Evolutionary conservation across 768 basidiomycete genomes (phyloP).

Genomic region (Boletus eberwhitei): DNA sequence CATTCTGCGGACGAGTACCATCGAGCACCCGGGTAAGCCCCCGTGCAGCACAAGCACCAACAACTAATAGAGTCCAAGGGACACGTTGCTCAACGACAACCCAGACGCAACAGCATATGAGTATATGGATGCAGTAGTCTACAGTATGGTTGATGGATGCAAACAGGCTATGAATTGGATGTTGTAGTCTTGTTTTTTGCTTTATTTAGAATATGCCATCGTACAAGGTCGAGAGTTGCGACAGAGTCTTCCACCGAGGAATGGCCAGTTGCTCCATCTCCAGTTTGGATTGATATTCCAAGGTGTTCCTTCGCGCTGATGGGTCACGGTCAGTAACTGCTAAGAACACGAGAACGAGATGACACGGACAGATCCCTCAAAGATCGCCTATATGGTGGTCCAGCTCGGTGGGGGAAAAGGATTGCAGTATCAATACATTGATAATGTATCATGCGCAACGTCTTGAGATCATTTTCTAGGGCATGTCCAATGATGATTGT

Average conservation of each 20-base stretch:
- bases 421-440: slow-evolving; percentile 84
- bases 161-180: slow-evolving; percentile 11
- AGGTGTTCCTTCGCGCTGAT: slow-evolving; percentile 78
- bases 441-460: slow-evolving; percentile 83
- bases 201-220: slow-evolving; percentile 74
- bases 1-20: background rate
- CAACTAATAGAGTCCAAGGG: background rate
- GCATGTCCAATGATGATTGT: slow-evolving; percentile 91
- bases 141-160: background rate
- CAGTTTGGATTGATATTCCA: slow-evolving; percentile 76
- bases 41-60: background rate
- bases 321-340: slow-evolving; percentile 7
- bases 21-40: background rate
- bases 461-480: slow-evolving; percentile 91
- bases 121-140: background rate
- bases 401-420: slow-evolving; percentile 82
- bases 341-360: background rate
- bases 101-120: background rate
- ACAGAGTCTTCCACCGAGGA: slow-evolving; percentile 88
- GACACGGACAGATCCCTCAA: slow-evolving; percentile 72
- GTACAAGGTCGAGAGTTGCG: slow-evolving; percentile 84
- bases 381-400: slow-evolving; percentile 72
- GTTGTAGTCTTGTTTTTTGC: slow-evolving; percentile 32
- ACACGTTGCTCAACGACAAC: background rate
- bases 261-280: slow-evolving; percentile 74